Base-by-base conservation (phyloP, 805 yeast genomes). In the Hagleromyces aurorensis region DNA sequence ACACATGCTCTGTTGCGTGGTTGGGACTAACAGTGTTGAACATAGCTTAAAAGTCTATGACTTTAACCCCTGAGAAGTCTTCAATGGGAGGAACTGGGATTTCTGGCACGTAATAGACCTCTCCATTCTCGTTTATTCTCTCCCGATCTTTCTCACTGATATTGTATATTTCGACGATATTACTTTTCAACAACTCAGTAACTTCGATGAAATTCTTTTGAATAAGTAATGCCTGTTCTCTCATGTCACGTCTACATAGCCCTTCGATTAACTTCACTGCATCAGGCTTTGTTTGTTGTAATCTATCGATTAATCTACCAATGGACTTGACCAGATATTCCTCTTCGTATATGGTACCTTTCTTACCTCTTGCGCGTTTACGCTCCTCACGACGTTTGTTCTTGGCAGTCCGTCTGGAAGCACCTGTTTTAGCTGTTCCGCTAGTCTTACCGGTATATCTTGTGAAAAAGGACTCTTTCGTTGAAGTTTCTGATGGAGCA, bases 351-450 rank as follows among this genome's bases (percentile, higher is more conserved):
- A 91, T 81, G 5, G 96, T 89, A 26, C 97, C 97, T 62, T 91
- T 91, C 65, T 93, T 85, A 37, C 99, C 99, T 46, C 94, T 75
- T 2, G 98, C 99, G 37, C 76, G 72, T 62, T 91, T 91, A 48
- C 98, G 74, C 52, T 89, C 98, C 58, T 89, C 96, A 43, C 98
- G 74, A 55, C 95, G 82, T 42, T 78, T 74, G 57, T 91, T 91
- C 61, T 91, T 91, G 5, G 93, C 72, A 0, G 98, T 87, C 49
- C 80, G 72, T 57, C 99, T 72, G 0, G 96, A 78, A 3, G 91
- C 96, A 16, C 97, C 96, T 0, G 98, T 91, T 51, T 82, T 81
- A 4, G 97, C 97, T 3, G 98, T 91, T 14, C 95, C 95, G 1
- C 80, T 68, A 1, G 97, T 87, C 58, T 89, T 87, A 40, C 97